Evolutionary conservation across 2,329 filamentous ascomycete genomes (phyloP), one percentile per base, ranked within the genome.

Genomic region (Ophiostoma perfectum): DNA sequence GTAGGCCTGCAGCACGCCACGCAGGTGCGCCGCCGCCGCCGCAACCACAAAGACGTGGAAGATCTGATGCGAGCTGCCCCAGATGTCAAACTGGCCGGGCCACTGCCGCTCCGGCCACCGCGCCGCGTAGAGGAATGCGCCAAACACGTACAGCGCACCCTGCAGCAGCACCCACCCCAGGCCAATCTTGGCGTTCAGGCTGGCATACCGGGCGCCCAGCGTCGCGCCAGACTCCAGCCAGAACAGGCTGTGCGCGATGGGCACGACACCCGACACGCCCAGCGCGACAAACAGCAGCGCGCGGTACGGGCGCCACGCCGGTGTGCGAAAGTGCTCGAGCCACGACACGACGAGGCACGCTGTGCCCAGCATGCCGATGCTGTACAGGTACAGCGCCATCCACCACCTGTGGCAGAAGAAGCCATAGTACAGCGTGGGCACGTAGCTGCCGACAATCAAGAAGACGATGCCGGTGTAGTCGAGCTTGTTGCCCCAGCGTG

Each of bases 391-490:
- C 2, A 84, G 76, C 60, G 80, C 82, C 80, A 92, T 87, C 74
- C 94, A 77, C 7, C 77, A 74, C 3, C 87, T 86, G 71, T 88
- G 80, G 74, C 89, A 92, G 74, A 86, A 91, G 77, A 96, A 92
- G 3, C 90, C 93, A 77, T 96, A 97, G 78, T 92, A 95, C 70
- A 99, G 78, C 65, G 91, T 90, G 2, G 95, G 93, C 63, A 98
- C 86, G 75, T 94, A 97, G 76, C 90, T 94, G 6, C 95, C 95
- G 73, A 94, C 91, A 70, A 98, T 98, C 73, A 99, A 81, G 65
- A 89, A 86, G 42, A 98, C 91, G 73, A 99, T 99, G 6, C 95
- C 95, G 5, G 94, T 86, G 77, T 99, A 98, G 77, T 99, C 95
- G 68, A 98, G 81, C 77, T 96, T 92, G 77, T 98, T 98, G 11